A percentile compares a stretch with the other conserved stretches of the same genome.
Conservation (phyloP, 176 grass and related monocot species). For the Aegilops longissima region DNA sequence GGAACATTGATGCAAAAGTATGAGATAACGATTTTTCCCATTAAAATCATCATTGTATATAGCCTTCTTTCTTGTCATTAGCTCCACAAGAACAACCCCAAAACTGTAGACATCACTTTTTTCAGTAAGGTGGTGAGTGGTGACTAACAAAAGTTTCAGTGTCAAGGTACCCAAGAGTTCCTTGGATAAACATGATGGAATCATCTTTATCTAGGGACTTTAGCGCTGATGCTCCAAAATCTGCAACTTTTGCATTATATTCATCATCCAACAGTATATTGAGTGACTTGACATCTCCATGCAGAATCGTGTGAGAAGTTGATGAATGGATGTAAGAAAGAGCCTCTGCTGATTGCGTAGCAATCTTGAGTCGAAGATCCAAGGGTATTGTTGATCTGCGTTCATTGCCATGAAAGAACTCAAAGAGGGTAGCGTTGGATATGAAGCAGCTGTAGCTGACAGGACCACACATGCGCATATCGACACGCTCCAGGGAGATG, state of each 20-base stretch:
- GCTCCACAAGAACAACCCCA: conserved; percentile 62
- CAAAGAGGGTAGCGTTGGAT: conserved; percentile 39
- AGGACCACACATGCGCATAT: too few relatives aligned
- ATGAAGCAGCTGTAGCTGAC: background rate
- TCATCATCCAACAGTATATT: conserved; percentile 19
- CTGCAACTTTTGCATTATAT: conserved; percentile 42
- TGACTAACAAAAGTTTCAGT: conserved; percentile 63
- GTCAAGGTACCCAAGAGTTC: conserved; percentile 71
- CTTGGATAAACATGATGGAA: conserved; percentile 65
- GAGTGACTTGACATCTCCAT: too few relatives aligned
- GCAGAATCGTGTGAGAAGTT: too few relatives aligned
- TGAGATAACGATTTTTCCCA: background rate
- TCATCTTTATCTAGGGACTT: conserved; percentile 52
- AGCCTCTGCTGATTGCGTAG: too few relatives aligned
- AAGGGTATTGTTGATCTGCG: too few relatives aligned
- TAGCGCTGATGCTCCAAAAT: conserved; percentile 65
- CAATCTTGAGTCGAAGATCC: too few relatives aligned
- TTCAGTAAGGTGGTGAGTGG: conserved; percentile 40
- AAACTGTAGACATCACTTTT: conserved; percentile 83
- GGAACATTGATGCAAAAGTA: background rate
- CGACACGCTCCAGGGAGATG: too few relatives aligned
- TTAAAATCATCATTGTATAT: conserved; percentile 50
- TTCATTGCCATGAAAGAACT: conserved; percentile 33
- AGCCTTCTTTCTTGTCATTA: conserved; percentile 66
- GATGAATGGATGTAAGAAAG: too few relatives aligned